phyloP scores from a whole-genome alignment of 768 basidiomycete genomes.

The Leccinum longicurvipes region DNA sequence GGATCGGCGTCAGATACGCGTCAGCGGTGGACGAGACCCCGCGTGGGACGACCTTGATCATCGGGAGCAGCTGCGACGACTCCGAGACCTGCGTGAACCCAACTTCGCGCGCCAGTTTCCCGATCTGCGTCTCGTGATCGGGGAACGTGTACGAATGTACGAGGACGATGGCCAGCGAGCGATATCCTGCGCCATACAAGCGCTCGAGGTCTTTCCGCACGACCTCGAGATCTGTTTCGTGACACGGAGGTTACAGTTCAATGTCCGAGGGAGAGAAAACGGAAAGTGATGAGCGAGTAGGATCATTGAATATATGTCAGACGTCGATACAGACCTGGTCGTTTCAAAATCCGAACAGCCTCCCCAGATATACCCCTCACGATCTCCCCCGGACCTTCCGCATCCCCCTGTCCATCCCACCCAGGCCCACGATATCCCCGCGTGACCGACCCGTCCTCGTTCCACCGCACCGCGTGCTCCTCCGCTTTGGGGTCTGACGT shows the following conservation, averaged over 20 bases:
- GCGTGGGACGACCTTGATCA: conserved; percentile 95
- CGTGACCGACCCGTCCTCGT: conserved; percentile 61
- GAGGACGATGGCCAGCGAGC: conserved; percentile 85
- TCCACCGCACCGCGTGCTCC: conserved; percentile 73
- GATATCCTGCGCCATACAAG: conserved; percentile 79
- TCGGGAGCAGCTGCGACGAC: conserved; percentile 82
- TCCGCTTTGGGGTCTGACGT: conserved; percentile 84
- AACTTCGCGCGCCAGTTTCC: conserved; percentile 65
- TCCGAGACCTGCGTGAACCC: conserved; percentile 92
- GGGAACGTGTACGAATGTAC: conserved; percentile 93
- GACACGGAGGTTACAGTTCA: background rate
- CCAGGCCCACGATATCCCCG: conserved; percentile 75
- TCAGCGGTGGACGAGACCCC: conserved; percentile 92
- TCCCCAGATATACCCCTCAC: conserved; percentile 85
- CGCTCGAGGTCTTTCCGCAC: conserved; percentile 61
- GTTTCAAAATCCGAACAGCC: conserved; percentile 77
- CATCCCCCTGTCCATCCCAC: conserved; percentile 66
- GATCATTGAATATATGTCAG: background rate
- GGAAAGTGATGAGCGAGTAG: background rate
- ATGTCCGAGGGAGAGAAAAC: background rate
- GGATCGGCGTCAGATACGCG: conserved; percentile 90
- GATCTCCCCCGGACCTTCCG: conserved; percentile 78
- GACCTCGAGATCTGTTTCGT: conserved; percentile 43
- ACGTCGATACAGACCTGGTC: conserved; percentile 45
- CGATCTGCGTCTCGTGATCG: conserved; percentile 76